Conservation (phyloP, 1,284 basidiomycete species). For the Rhodofomes roseus region DNA sequence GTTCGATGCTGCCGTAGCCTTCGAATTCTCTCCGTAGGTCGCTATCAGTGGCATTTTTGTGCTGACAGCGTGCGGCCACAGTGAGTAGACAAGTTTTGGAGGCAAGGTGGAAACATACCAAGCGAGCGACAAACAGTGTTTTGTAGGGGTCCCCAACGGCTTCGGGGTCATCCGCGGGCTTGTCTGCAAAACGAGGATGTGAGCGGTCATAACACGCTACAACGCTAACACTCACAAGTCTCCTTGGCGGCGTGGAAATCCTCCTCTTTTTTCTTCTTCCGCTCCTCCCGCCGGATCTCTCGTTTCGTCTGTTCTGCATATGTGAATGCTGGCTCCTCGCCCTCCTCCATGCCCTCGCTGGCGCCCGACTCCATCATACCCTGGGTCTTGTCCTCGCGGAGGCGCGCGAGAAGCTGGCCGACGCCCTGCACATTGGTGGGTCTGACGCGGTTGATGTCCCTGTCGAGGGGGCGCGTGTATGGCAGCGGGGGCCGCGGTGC, state of each 20-base stretch:
- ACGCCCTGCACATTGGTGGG: conserved; percentile 74
- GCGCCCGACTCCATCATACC: conserved; percentile 56
- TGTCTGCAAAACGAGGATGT: conserved; percentile 50
- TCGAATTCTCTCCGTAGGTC: conserved; percentile 96
- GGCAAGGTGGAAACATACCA: conserved; percentile 48
- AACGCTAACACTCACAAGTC: conserved; percentile 55
- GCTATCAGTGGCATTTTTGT: conserved; percentile 85
- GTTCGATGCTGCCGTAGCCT: conserved; percentile 91
- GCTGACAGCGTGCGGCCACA: conserved; percentile 37
- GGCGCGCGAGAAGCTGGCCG: conserved; percentile 62
- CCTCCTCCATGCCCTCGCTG: conserved; percentile 69
- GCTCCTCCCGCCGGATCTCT: conserved; percentile 74
- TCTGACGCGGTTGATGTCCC: conserved; percentile 73
- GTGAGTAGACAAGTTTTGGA: background rate
- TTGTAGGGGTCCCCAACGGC: conserved; percentile 98
- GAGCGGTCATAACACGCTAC: background rate
- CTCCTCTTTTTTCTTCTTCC: conserved; percentile 76
- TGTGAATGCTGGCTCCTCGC: conserved; percentile 74
- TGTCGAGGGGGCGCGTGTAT: conserved; percentile 80
- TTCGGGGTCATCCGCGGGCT: conserved; percentile 87
- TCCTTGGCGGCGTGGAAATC: conserved; percentile 82
- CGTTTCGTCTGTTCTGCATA: conserved; percentile 77
- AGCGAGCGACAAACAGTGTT: conserved; percentile 92
- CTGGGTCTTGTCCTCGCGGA: conserved; percentile 76
- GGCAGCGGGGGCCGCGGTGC: conserved; percentile 86